A percentile compares a stretch with the other conserved stretches of the same genome.
Evolutionary conservation across 2,329 filamentous ascomycete genomes (phyloP).

Genomic region (Graphium sp.): DNA sequence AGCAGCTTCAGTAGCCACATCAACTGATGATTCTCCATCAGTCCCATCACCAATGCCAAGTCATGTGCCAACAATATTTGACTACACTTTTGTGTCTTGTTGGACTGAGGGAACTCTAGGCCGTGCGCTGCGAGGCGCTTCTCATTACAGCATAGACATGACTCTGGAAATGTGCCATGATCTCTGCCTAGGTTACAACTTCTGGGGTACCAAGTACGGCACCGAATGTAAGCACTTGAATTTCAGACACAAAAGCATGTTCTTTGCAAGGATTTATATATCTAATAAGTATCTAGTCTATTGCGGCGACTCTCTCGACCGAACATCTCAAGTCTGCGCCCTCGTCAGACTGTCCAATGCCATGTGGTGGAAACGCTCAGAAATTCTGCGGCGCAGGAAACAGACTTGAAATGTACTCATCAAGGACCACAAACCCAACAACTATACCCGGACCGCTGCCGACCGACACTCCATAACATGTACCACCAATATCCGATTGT

Average conservation of each 20-base stretch:
- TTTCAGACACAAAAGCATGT: no score
- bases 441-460: no score
- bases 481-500: no score
- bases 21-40: slow-evolving; percentile 8
- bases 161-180: slow-evolving; percentile 15
- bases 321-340: slow-evolving; percentile 12
- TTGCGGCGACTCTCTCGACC: slow-evolving; percentile 24
- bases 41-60: slow-evolving; percentile 17
- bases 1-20: slow-evolving; percentile 12
- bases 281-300: no score
- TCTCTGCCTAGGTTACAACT: slow-evolving; percentile 13
- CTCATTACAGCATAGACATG: slow-evolving; percentile 12
- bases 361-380: slow-evolving; percentile 17
- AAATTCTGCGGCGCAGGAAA: slow-evolving; percentile 22
- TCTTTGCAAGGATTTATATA: no score
- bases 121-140: slow-evolving; percentile 14
- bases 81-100: slow-evolving; percentile 27
- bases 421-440: no score
- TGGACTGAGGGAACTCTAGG: slow-evolving; percentile 24
- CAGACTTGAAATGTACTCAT: no score
- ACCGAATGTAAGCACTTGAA: no score
- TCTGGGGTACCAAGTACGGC: slow-evolving; percentile 21
- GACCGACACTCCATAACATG: no score
- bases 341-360: slow-evolving; percentile 19
- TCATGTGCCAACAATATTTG: slow-evolving; percentile 23